Evolutionary conservation across 495 filamentous ascomycete species (phyloP).

Genomic region (Xylaria intraflava): DNA sequence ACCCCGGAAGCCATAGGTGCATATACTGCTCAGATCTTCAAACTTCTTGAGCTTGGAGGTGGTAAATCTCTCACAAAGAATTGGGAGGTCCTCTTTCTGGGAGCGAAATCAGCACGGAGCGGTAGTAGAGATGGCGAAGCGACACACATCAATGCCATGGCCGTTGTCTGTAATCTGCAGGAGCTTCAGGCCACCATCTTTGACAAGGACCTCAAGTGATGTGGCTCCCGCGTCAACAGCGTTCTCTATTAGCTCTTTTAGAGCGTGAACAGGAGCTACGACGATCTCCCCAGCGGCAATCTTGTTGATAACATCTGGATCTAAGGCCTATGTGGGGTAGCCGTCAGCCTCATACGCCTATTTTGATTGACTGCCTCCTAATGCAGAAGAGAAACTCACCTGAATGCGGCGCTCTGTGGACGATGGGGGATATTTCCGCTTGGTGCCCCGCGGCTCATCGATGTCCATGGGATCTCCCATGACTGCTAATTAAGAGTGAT

Average conservation of each 20-base stretch:
- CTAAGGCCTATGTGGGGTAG: constrained; percentile 56
- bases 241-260: constrained; percentile 98
- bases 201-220: constrained; percentile 81
- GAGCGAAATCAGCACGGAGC: constrained; percentile 14
- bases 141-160: constrained; percentile 81
- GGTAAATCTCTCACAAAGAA: constrained; percentile 94
- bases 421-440: constrained; percentile 48
- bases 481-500: neutral
- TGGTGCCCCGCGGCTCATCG: constrained; percentile 49
- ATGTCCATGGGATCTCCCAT: constrained; percentile 47
- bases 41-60: constrained; percentile 95
- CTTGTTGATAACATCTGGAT: constrained; percentile 96
- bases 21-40: constrained; percentile 85
- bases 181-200: constrained; percentile 94
- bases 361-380: neutral
- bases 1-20: constrained; percentile 94
- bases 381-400: constrained; percentile 28
- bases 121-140: neutral
- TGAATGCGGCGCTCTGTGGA: constrained; percentile 57
- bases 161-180: constrained; percentile 98
- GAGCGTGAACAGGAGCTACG: constrained; percentile 89
- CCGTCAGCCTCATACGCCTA: constrained; percentile 13
- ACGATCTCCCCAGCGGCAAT: constrained; percentile 99
- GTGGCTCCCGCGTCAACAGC: constrained; percentile 95
- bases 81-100: constrained; percentile 82